Percentiles rank a stretch among this genome's conserved stretches.
Conservation (phyloP, 1,284 basidiomycete species). For the Malassezia arunalokei region DNA sequence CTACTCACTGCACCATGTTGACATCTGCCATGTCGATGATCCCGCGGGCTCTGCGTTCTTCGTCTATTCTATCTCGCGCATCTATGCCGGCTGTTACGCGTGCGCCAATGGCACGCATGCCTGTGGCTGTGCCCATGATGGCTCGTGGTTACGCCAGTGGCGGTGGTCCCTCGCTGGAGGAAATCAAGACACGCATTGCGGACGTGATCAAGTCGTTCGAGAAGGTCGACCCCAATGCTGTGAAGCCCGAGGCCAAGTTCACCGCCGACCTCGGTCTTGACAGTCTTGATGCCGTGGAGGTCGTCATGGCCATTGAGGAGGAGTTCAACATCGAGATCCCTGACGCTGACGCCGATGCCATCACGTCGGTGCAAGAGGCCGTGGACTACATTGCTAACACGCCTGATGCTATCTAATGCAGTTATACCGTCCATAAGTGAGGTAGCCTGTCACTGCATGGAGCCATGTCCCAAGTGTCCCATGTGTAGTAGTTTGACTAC, state of each 20-base stretch:
- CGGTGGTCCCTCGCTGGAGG: slow-evolving; percentile 60
- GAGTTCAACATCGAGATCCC: slow-evolving; percentile 72
- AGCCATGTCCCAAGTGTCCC: too few species aligned
- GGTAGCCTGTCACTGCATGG: neutral
- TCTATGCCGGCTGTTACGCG: neutral
- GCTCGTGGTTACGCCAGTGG: slow-evolving; percentile 60
- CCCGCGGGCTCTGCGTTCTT: slow-evolving; percentile 12
- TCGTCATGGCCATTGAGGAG: slow-evolving; percentile 99
- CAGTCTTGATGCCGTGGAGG: slow-evolving; percentile 93
- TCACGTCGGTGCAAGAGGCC: slow-evolving; percentile 84
- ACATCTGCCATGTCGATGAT: slow-evolving; percentile 1
- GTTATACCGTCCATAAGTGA: neutral
- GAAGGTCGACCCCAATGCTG: slow-evolving; percentile 75
- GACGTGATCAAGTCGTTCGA: slow-evolving; percentile 88
- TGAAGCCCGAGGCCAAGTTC: slow-evolving; percentile 65
- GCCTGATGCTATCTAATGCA: slow-evolving; percentile 55
- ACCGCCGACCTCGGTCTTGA: slow-evolving; percentile 81
- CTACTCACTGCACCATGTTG: slow-evolving; percentile 5
- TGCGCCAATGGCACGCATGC: slow-evolving; percentile 6
- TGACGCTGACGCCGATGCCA: slow-evolving; percentile 94
- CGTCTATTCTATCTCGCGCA: slow-evolving; percentile 8
- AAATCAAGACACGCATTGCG: slow-evolving; percentile 68
- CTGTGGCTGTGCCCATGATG: slow-evolving; percentile 4
- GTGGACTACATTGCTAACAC: slow-evolving; percentile 95
- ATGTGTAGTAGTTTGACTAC: too few species aligned